Conservation (phyloP, 2,329 filamentous ascomycete genomes). For the Colletotrichum endophyticum region DNA sequence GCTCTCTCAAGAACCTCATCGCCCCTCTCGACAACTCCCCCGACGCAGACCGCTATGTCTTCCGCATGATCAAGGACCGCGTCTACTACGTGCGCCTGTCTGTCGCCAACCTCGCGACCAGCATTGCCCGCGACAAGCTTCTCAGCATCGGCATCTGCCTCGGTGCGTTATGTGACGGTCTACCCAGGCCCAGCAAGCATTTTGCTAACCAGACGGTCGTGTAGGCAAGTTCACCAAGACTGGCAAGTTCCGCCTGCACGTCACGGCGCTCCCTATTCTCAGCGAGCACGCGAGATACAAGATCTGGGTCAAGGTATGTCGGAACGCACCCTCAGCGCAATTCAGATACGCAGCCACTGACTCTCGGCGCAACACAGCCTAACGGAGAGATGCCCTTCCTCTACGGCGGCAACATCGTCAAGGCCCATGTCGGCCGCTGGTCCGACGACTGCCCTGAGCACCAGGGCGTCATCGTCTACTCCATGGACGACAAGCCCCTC, state of each 20-base stretch:
- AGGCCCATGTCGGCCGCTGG: conserved; percentile 76
- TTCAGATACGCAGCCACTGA: neutral
- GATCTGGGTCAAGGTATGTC: conserved; percentile 79
- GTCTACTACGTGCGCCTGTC: conserved; percentile 93
- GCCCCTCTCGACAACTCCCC: conserved; percentile 71
- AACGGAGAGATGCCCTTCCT: conserved; percentile 98
- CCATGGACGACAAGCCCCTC: conserved; percentile 91
- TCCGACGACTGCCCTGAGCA: conserved; percentile 93
- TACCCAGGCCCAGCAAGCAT: neutral
- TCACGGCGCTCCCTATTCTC: conserved; percentile 86
- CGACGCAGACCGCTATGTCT: conserved; percentile 80
- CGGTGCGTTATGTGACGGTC: conserved; percentile 41
- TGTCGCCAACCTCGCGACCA: conserved; percentile 89
- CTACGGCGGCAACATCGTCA: conserved; percentile 87
- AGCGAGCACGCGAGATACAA: conserved; percentile 93
- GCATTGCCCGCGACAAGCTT: conserved; percentile 80
- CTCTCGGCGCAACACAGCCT: conserved; percentile 38
- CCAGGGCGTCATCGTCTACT: conserved; percentile 86
- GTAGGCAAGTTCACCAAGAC: conserved; percentile 94
- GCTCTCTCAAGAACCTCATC: conserved; percentile 84
- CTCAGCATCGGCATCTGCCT: conserved; percentile 90
- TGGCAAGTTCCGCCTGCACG: conserved; percentile 92
- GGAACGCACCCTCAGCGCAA: too few species aligned
- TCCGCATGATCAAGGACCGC: conserved; percentile 71
- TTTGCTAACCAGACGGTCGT: neutral